Conservation (phyloP, 129 eudicot species). For the Helianthus tuberosus region DNA sequence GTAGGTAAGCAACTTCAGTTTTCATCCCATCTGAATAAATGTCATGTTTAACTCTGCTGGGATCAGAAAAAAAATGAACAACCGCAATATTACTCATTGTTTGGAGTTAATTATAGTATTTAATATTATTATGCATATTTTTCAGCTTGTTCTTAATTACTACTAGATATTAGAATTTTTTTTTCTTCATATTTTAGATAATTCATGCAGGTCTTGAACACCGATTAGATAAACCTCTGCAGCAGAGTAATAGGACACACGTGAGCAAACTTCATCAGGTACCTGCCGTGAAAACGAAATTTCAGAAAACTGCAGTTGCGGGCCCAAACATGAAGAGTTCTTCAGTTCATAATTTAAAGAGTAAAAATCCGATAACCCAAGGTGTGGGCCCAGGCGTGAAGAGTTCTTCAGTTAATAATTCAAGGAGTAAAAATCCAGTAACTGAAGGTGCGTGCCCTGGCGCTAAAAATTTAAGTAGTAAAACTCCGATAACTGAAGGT, state of each 20-base stretch:
- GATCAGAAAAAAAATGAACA: constrained; percentile 1
- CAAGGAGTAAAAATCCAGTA: constrained; percentile 26
- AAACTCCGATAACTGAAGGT: constrained; percentile 28
- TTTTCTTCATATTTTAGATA: background rate
- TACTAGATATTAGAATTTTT: background rate
- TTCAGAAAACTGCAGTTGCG: constrained; percentile 26
- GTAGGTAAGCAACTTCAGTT: constrained; percentile 27
- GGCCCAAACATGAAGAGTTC: background rate
- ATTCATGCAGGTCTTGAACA: constrained; percentile 27
- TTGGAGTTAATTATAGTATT: background rate
- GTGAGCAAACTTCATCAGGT: constrained; percentile 20
- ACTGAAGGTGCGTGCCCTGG: constrained; percentile 13
- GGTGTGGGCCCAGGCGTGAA: background rate
- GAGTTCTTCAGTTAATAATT: constrained; percentile 17
- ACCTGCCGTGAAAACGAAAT: constrained; percentile 14
- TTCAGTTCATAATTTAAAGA: too few relatives aligned
- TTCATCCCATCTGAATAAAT: background rate
- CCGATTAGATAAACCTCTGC: constrained; percentile 23
- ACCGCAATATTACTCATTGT: constrained; percentile 5
- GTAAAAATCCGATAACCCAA: too few relatives aligned
- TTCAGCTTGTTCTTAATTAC: background rate
- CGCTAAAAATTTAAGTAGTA: constrained; percentile 26
- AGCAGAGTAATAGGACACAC: constrained; percentile 19
- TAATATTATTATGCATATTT: background rate
- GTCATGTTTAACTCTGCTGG: background rate